Conservation (phyloP, 2,329 filamentous ascomycete species). For the Rhynchosporium graminicola region DNA sequence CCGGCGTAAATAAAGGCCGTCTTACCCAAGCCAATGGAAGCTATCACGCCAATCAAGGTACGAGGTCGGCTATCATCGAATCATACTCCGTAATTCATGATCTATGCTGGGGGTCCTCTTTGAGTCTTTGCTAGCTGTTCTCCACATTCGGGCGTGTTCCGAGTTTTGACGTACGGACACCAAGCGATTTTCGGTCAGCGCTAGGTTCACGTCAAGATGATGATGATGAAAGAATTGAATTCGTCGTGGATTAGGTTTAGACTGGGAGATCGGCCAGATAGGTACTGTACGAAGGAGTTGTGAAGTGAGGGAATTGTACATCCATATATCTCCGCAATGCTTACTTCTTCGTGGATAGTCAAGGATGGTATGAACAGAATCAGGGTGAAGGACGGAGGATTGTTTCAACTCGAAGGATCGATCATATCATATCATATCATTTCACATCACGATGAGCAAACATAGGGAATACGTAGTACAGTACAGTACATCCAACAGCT, state of each 20-base stretch:
- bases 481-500: neutral
- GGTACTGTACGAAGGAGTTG: neutral
- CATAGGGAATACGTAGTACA: neutral
- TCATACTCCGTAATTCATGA: neutral
- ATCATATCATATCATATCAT: neutral
- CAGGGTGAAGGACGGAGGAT: neutral
- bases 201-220: neutral
- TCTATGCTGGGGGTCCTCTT: neutral
- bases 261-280: neutral
- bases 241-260: no score
- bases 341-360: neutral
- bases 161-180: neutral
- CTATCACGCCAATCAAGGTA: neutral
- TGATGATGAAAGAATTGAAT: no score
- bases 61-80: conserved; percentile 15
- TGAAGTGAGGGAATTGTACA: neutral
- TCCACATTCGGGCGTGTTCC: neutral
- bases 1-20: conserved; percentile 12
- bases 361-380: neutral
- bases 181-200: neutral
- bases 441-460: conserved; percentile 5
- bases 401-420: conserved; percentile 5
- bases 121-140: no score
- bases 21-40: neutral
- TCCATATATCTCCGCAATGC: neutral